Percentiles rank a stretch among this genome's conserved stretches.
Evolutionary conservation across 345 rosid species (phyloP).

Genomic region (Eucalyptus pauciflora): DNA sequence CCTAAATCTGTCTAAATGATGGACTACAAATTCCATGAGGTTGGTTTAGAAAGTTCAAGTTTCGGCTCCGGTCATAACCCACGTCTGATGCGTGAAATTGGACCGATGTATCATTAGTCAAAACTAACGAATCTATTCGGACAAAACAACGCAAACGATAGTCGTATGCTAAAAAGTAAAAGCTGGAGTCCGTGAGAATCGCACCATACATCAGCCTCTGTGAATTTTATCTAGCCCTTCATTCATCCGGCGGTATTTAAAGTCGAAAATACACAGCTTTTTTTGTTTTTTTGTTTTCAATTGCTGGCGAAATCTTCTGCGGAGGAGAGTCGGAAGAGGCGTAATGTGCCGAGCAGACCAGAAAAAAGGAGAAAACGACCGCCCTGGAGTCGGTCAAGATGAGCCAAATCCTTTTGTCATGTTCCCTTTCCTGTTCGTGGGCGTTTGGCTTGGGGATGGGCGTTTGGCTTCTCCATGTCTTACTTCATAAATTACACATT

Average conservation of each 20-base stretch:
- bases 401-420: background rate
- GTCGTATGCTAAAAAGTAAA: background rate
- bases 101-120: background rate
- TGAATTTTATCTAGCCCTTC: background rate
- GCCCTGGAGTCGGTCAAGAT: background rate
- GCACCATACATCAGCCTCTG: background rate
- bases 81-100: background rate
- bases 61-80: background rate
- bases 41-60: background rate
- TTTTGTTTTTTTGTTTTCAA: background rate
- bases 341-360: background rate
- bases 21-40: background rate
- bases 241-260: background rate
- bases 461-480: background rate
- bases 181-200: background rate
- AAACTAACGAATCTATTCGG: background rate
- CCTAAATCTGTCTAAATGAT: background rate
- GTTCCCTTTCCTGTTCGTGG: background rate
- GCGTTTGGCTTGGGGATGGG: background rate
- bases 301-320: background rate
- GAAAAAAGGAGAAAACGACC: background rate
- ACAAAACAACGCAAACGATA: background rate
- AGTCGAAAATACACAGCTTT: background rate
- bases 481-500: background rate
- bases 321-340: background rate